phyloP scores from a whole-genome alignment of 495 filamentous ascomycete species.

The Beverwykella pulmonaria region DNA sequence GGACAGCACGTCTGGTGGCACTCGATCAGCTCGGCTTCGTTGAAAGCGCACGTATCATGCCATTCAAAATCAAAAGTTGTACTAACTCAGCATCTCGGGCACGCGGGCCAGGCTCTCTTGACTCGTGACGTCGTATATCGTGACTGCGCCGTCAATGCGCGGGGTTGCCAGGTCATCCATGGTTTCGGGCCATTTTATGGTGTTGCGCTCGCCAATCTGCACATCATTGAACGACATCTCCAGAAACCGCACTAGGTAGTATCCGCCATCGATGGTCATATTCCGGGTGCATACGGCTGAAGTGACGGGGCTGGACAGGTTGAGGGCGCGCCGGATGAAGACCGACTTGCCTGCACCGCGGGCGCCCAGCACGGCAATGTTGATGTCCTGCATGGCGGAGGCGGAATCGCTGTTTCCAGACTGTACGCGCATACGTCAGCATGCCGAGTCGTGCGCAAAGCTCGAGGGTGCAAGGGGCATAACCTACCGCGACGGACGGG shows the following conservation, averaged over 20 bases:
- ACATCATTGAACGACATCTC: constrained; percentile 73
- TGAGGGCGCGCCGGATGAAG: constrained; percentile 80
- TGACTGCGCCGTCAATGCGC: constrained; percentile 77
- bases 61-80: background rate
- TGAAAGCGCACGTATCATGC: background rate
- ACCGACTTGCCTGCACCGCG: constrained; percentile 84
- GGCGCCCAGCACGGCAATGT: constrained; percentile 83
- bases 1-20: constrained; percentile 64
- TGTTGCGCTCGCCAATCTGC: constrained; percentile 65
- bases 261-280: constrained; percentile 73
- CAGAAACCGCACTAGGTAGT: constrained; percentile 78
- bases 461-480: constrained; percentile 6
- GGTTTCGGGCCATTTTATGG: constrained; percentile 77
- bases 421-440: constrained; percentile 29
- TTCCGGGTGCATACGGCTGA: constrained; percentile 62
- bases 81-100: constrained; percentile 72
- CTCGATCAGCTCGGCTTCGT: constrained; percentile 11
- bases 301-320: constrained; percentile 62
- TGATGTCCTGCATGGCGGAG: constrained; percentile 64
- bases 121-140: constrained; percentile 84
- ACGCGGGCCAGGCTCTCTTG: constrained; percentile 68
- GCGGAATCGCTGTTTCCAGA: constrained; percentile 33
- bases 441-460: background rate
- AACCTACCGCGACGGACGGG: constrained; percentile 28
- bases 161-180: constrained; percentile 67